Conservation (phyloP, 2,329 filamentous ascomycete species). For the Ascochyta koolunga region DNA sequence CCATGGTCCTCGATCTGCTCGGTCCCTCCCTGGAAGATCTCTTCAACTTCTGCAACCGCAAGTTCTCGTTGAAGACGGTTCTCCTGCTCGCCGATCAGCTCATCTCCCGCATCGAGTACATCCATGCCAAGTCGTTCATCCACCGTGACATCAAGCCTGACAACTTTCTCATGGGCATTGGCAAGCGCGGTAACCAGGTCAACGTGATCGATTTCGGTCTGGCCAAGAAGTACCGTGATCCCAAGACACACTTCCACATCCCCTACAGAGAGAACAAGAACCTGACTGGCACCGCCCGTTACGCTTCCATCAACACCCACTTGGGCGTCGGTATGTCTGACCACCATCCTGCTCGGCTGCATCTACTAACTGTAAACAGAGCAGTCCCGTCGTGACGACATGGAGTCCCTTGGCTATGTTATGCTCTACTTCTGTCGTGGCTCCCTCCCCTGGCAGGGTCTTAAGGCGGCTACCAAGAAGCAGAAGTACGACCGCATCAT, state of each 20-base stretch:
- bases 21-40: conserved; percentile 95
- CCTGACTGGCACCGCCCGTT: conserved; percentile 96
- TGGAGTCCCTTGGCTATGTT: conserved; percentile 98
- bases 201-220: conserved; percentile 99
- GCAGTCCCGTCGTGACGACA: conserved; percentile 98
- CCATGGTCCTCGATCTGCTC: conserved; percentile 97
- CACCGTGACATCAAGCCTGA: conserved; percentile 99
- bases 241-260: conserved; percentile 99
- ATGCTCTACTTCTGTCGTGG: conserved; percentile 99
- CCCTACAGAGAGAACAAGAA: conserved; percentile 99
- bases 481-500: conserved; percentile 99
- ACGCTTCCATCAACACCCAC: conserved; percentile 98
- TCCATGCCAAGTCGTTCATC: conserved; percentile 99
- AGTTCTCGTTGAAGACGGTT: conserved; percentile 98
- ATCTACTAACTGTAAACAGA: conserved; percentile 58
- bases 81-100: conserved; percentile 95
- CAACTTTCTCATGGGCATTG: conserved; percentile 99
- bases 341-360: background rate
- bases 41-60: conserved; percentile 99
- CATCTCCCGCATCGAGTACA: conserved; percentile 99
- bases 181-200: conserved; percentile 98
- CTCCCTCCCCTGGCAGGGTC: conserved; percentile 96
- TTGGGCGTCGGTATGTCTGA: conserved; percentile 77
- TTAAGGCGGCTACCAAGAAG: conserved; percentile 99
- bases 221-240: conserved; percentile 99